Percentiles rank a stretch among this genome's conserved stretches.
Conservation (phyloP, 2,329 filamentous ascomycete species). For the Penicillium frequentans region DNA sequence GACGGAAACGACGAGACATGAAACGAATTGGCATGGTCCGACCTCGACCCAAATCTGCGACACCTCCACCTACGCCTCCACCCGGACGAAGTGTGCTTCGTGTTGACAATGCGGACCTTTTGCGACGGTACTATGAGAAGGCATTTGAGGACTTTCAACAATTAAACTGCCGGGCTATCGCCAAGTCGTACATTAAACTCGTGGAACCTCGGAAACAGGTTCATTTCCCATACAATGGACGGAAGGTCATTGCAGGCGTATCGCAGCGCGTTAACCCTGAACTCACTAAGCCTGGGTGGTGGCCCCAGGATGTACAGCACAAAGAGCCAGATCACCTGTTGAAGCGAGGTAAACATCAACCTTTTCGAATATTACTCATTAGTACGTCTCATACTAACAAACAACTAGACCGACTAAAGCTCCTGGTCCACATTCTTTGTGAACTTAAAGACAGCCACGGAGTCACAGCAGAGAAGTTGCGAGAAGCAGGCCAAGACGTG, state of each 20-base stretch:
- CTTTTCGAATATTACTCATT: background rate
- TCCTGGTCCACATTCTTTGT: conserved; percentile 37
- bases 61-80: conserved; percentile 19
- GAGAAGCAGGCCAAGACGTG: conserved; percentile 35
- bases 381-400: conserved; percentile 1
- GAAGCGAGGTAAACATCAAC: conserved; percentile 27
- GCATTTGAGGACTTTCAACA: conserved; percentile 48
- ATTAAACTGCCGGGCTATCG: conserved; percentile 45
- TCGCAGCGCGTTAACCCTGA: conserved; percentile 34
- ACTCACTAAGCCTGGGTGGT: conserved; percentile 36
- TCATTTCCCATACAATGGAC: conserved; percentile 49
- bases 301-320: conserved; percentile 33
- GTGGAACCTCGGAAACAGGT: conserved; percentile 51
- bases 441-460: conserved; percentile 34
- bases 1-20: conserved; percentile 26
- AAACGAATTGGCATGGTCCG: conserved; percentile 17
- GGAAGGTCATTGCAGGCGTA: conserved; percentile 30
- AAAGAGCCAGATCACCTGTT: conserved; percentile 36
- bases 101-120: conserved; percentile 26
- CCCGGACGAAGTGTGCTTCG: conserved; percentile 27
- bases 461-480: conserved; percentile 33
- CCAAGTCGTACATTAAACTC: conserved; percentile 48
- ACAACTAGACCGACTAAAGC: conserved; percentile 26
- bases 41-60: conserved; percentile 18
- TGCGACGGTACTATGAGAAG: conserved; percentile 40